A percentile compares a stretch with the other conserved stretches of the same genome.
Evolutionary conservation across 495 filamentous ascomycete species (phyloP).

Genomic region (Penicillium verhagenii): DNA sequence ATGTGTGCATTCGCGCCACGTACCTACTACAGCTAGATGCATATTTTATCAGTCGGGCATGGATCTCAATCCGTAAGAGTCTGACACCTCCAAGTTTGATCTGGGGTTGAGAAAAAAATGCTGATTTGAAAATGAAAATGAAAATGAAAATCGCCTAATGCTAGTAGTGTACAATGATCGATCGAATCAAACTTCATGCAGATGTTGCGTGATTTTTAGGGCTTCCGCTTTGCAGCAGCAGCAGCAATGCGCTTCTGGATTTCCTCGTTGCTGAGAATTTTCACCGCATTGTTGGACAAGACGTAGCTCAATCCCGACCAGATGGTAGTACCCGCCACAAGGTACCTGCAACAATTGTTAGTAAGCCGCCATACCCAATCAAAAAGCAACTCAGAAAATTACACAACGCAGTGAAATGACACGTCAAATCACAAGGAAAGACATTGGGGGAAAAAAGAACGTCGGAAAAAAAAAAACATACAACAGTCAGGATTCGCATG

Average conservation of each 20-base stretch:
- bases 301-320: constrained; percentile 85
- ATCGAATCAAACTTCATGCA: no score
- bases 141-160: not conserved
- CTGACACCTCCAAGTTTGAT: no score
- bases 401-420: no score
- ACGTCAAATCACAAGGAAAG: not conserved
- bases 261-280: constrained; percentile 62
- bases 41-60: no score
- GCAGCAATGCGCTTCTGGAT: constrained; percentile 39
- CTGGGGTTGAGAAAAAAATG: no score
- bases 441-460: constrained; percentile 14
- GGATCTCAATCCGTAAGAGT: no score
- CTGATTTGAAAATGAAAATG: no score
- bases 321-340: constrained; percentile 77
- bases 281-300: constrained; percentile 77
- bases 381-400: not conserved
- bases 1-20: no score
- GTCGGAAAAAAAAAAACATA: constrained; percentile 29
- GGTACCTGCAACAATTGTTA: constrained; percentile 36
- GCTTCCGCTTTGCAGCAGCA: constrained; percentile 30
- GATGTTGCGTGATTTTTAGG: not conserved
- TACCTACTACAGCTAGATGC: no score
- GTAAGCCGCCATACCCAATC: constrained; percentile 3
- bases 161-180: not conserved
- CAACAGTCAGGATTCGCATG: constrained; percentile 50